phyloP scores from a whole-genome alignment of 768 basidiomycete genomes.

The Phlegmacium glaucopus region DNA sequence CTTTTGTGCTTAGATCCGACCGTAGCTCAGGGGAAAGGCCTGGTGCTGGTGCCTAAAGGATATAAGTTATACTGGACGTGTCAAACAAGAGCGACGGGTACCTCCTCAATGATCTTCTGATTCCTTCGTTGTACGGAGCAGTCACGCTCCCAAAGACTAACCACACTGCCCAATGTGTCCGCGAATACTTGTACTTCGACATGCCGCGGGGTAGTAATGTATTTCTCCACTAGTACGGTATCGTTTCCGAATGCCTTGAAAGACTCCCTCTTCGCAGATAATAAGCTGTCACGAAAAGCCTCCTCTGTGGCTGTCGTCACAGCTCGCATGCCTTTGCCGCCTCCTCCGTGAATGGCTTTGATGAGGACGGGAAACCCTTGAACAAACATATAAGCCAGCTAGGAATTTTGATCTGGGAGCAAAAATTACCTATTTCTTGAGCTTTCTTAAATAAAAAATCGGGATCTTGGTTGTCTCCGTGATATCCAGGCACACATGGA shows the following conservation, averaged over 20 bases:
- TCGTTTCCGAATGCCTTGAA: slow-evolving; percentile 85
- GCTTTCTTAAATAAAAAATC: slow-evolving; percentile 68
- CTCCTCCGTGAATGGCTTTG: slow-evolving; percentile 95
- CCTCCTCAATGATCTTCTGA: slow-evolving; percentile 95
- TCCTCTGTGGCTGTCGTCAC: slow-evolving; percentile 53
- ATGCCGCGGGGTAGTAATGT: slow-evolving; percentile 82
- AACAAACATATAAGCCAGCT: background rate
- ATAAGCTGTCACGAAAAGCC: slow-evolving; percentile 76
- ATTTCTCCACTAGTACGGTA: slow-evolving; percentile 85
- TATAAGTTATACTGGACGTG: background rate
- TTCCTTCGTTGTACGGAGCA: slow-evolving; percentile 90
- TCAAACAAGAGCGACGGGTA: slow-evolving; percentile 18
- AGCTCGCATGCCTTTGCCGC: slow-evolving; percentile 93
- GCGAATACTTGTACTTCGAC: slow-evolving; percentile 96
- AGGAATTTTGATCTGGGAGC: background rate
- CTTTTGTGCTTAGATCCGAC: slow-evolving; percentile 79
- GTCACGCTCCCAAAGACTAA: slow-evolving; percentile 96
- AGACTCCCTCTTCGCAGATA: slow-evolving; percentile 88
- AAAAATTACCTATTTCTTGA: slow-evolving; percentile 54
- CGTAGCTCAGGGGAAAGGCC: slow-evolving; percentile 78
- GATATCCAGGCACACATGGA: slow-evolving; percentile 93
- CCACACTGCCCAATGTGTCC: slow-evolving; percentile 71
- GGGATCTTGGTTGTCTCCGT: slow-evolving; percentile 78
- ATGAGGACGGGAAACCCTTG: slow-evolving; percentile 88
- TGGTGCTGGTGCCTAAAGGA: slow-evolving; percentile 79